Conservation (phyloP, 768 basidiomycete genomes). For the Neoboletus magnificus region DNA sequence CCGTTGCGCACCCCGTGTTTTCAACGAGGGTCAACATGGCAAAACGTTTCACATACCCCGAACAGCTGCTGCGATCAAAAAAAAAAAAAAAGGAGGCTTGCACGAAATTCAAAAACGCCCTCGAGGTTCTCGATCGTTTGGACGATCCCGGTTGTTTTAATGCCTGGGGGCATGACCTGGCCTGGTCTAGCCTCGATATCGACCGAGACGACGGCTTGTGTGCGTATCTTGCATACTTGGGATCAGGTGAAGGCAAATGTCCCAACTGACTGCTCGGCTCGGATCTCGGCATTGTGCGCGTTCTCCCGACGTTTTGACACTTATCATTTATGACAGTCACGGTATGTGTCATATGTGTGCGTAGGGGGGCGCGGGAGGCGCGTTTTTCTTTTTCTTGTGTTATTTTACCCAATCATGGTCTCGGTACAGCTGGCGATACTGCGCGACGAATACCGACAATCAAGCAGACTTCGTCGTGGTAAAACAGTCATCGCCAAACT, state of each 20-base stretch:
- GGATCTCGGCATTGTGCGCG: background rate
- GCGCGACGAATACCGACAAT: background rate
- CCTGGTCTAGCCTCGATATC: too few species aligned
- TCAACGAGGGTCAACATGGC: constrained; percentile 20
- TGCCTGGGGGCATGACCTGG: too few species aligned
- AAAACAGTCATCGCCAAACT: background rate
- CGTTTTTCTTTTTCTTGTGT: background rate
- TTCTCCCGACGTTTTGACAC: background rate
- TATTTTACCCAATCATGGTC: too few species aligned
- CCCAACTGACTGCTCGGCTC: too few species aligned
- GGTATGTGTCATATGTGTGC: background rate
- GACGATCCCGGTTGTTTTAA: background rate
- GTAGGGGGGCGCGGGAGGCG: background rate
- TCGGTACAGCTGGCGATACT: background rate
- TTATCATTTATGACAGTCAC: background rate
- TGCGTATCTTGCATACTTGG: too few species aligned
- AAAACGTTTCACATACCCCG: background rate
- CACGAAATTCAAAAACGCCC: background rate
- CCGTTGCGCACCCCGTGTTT: constrained; percentile 18
- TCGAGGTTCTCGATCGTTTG: constrained; percentile 4
- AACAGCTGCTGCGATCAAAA: constrained; percentile 2
- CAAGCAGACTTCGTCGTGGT: background rate
- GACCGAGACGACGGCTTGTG: background rate
- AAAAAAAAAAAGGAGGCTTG: background rate
- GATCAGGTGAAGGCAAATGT: background rate